Conservation (phyloP, 148 eudicot species). For the Persicaria maculosa region DNA sequence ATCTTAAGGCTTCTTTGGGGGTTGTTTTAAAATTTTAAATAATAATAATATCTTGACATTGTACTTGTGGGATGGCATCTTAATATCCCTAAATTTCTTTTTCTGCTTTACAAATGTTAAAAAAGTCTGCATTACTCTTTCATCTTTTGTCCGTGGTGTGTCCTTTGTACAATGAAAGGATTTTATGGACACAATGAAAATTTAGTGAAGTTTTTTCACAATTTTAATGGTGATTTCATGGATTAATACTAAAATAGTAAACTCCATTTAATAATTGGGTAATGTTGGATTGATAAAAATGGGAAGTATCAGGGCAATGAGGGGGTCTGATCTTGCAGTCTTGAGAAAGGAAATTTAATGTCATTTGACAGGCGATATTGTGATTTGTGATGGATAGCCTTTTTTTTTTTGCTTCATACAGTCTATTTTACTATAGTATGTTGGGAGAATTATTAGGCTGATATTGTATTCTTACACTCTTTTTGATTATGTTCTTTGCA, state of each 20-base stretch:
- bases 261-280: not conserved
- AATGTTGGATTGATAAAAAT: not conserved
- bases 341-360: too few species aligned
- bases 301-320: not conserved
- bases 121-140: too few species aligned
- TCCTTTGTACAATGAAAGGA: not conserved
- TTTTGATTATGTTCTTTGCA: slow-evolving; percentile 21
- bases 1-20: too few species aligned
- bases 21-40: too few species aligned
- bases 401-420: not conserved
- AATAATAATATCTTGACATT: too few species aligned
- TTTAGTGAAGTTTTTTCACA: too few species aligned
- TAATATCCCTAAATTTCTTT: too few species aligned
- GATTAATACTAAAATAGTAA: not conserved
- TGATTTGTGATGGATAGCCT: not conserved
- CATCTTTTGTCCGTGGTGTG: too few species aligned
- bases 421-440: not conserved
- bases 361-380: too few species aligned
- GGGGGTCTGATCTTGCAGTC: too few species aligned
- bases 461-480: not conserved
- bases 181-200: not conserved
- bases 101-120: too few species aligned
- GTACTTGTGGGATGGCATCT: too few species aligned
- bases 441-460: not conserved
- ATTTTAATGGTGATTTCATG: not conserved